Base-by-base conservation (phyloP, 129 eudicot genomes). In the Dittrichia graveolens region DNA sequence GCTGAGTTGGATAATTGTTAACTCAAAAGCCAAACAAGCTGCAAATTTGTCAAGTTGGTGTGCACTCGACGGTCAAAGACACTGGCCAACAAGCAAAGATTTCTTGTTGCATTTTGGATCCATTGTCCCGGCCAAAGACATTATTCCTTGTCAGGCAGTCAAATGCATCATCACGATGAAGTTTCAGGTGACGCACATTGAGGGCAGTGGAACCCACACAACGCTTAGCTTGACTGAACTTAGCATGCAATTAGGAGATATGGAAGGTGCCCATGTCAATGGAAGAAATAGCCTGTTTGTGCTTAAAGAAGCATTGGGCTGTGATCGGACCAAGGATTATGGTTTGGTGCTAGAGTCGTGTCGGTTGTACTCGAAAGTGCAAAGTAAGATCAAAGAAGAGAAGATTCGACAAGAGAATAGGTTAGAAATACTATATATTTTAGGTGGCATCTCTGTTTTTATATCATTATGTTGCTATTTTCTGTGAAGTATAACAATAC, bases 21-120 rank as follows among this genome's bases (percentile, higher is more conserved):
- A 94, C 66, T 63, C 48, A 11, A 94, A 90, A 74, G 75, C 83
- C 40, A 90, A 87, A 71, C 91, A 86, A 73, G 90, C 96, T 40
- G 98, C 93, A n/a, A 94, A 94, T 79, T 49, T 94, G 10, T 94
- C 98, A 7, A 94, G 98, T 68, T 87, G 88, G 91, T 75, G 79
- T 39, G 86, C 96, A 6, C 79, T 90, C 5, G 91, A 90, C 11
- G 98, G 96, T 47, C 95, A 94, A 71, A 80, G 96, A 69, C 98
- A 93, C 45, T 85, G 96, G 98, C 98, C 98, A 0, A 87, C 90
- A 0, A 89, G 86, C 78, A 81, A 79, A 57, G 98, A 94, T 73
- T 94, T 90, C 79, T 41, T 86, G 79, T 78, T 94, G 55, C 87
- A 91, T 0, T 94, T 94, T 39, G 98, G 96, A 37, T 85, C 98